phyloP scores from a whole-genome alignment of 2,329 filamentous ascomycete species.

The Cladosporium halotolerans region DNA sequence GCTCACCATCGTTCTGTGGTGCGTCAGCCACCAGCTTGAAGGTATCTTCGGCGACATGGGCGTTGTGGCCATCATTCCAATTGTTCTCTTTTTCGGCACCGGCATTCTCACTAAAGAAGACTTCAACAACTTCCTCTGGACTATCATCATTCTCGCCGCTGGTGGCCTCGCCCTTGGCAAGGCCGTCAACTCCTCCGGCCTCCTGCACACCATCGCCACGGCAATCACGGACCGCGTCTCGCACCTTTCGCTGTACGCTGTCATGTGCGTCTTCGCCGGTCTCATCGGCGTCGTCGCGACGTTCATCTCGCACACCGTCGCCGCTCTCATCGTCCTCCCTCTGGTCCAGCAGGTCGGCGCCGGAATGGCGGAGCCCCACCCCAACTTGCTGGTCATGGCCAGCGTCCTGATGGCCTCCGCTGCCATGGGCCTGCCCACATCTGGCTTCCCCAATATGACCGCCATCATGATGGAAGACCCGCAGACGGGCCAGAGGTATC shows the following conservation, averaged over 20 bases:
- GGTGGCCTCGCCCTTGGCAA: conserved; percentile 89
- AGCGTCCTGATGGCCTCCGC: conserved; percentile 93
- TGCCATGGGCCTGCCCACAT: conserved; percentile 94
- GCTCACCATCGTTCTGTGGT: conserved; percentile 84
- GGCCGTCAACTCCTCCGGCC: conserved; percentile 85
- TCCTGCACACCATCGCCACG: conserved; percentile 80
- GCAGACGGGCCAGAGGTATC: conserved; percentile 80
- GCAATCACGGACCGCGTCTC: conserved; percentile 69
- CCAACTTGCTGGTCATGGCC: conserved; percentile 92
- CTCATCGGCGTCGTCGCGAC: conserved; percentile 90
- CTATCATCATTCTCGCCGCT: conserved; percentile 95
- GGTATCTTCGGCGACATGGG: conserved; percentile 93
- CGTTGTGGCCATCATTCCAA: conserved; percentile 91
- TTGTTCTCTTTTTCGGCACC: conserved; percentile 92
- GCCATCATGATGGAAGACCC: conserved; percentile 99
- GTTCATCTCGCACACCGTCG: conserved; percentile 96
- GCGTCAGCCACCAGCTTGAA: conserved; percentile 82
- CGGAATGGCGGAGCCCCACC: conserved; percentile 81
- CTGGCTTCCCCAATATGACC: conserved; percentile 98
- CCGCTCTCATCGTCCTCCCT: conserved; percentile 87
- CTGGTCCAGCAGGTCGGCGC: conserved; percentile 81
- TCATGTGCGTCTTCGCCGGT: conserved; percentile 76
- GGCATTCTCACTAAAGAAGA: conserved; percentile 97
- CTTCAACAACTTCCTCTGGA: conserved; percentile 99
- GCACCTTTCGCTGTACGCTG: conserved; percentile 74